Evolutionary conservation across 208 protist genomes (phyloP), one percentile per base, ranked within the genome.

Genomic region (Trypanosoma vivax): DNA sequence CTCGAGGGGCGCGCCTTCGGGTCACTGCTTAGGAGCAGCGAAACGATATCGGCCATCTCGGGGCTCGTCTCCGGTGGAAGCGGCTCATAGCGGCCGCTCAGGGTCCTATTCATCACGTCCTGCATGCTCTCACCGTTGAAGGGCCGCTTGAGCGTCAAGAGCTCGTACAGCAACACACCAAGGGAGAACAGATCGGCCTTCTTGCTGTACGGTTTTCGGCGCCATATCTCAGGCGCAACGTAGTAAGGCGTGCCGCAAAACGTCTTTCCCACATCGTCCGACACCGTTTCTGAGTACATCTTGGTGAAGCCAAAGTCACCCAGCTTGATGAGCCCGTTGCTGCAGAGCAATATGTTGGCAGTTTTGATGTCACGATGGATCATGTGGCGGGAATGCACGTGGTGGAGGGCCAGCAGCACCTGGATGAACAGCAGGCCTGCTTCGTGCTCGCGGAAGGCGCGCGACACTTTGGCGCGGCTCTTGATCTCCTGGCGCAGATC

Each of bases 101-200:
- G 56, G 14, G 69, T 84, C 55, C 86, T 90, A 38, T 85, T 64
- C 66, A 89, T 86, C 35, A 94, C 64, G 33, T 86, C 78, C 27
- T 78, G 64, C 69, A 92, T 81, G 48, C 84, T 94, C 3, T 65
- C 67, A 18, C 79, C 83, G 16, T 83, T 70, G 49, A 89, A 89
- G 5, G 87, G 81, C 13, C 78, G 83, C 73, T 83, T 85, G 47
- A 90, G 61, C 21, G 83, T 87, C 47, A 90, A 66, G 61, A 94
- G 49, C 56, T 94, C 87, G 66, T 92, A 94, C 51, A 94, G 68
- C 9, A 92, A 59, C 13, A 85, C 73, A 33, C 81, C 86, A 16
- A 96, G 65, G 1, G 84, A 75, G 73, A 94, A 96, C 63, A 96
- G 77, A 58, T 97, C 92, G 14, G 68, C 62, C 70, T 96, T 96